phyloP scores from a whole-genome alignment of 2,329 filamentous ascomycete species.

The Huntiella moniliformis region DNA sequence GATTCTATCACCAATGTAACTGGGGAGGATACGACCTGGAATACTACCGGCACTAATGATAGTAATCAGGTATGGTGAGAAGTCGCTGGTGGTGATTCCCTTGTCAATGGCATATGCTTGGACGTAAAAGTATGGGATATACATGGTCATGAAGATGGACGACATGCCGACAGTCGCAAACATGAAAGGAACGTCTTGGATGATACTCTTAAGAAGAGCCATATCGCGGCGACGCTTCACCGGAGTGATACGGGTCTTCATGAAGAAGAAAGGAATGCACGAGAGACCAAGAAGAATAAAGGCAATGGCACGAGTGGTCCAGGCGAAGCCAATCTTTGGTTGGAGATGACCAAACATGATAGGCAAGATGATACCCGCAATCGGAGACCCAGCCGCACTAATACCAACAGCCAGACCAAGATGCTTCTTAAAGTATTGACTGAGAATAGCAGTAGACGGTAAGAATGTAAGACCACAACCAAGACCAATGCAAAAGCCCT shows the following conservation, averaged over 20 bases:
- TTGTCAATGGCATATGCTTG: constrained; percentile 24
- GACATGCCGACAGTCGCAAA: constrained; percentile 21
- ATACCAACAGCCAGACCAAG: constrained; percentile 20
- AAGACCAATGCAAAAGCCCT: constrained; percentile 22
- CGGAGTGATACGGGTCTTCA: constrained; percentile 21
- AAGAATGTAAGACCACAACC: constrained; percentile 21
- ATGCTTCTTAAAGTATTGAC: constrained; percentile 22
- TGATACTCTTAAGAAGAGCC: constrained; percentile 13
- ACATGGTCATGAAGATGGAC: constrained; percentile 26
- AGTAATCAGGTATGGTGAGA: constrained; percentile 25
- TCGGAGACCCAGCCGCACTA: constrained; percentile 19
- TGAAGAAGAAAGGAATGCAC: constrained; percentile 21
- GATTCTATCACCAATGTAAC: constrained; percentile 24
- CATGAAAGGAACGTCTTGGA: constrained; percentile 21
- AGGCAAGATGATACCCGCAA: constrained; percentile 23
- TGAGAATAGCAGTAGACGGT: constrained; percentile 21
- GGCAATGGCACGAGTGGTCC: constrained; percentile 28
- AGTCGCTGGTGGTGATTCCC: constrained; percentile 18
- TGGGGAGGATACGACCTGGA: constrained; percentile 26
- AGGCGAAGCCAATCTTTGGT: constrained; percentile 34
- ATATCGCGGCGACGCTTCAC: constrained; percentile 9
- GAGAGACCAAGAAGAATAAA: constrained; percentile 25
- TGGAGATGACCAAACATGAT: constrained; percentile 24
- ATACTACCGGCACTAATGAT: constrained; percentile 28
- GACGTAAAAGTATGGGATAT: constrained; percentile 31